Conservation (phyloP, 805 yeast species). For the Yarrowia porcina region DNA sequence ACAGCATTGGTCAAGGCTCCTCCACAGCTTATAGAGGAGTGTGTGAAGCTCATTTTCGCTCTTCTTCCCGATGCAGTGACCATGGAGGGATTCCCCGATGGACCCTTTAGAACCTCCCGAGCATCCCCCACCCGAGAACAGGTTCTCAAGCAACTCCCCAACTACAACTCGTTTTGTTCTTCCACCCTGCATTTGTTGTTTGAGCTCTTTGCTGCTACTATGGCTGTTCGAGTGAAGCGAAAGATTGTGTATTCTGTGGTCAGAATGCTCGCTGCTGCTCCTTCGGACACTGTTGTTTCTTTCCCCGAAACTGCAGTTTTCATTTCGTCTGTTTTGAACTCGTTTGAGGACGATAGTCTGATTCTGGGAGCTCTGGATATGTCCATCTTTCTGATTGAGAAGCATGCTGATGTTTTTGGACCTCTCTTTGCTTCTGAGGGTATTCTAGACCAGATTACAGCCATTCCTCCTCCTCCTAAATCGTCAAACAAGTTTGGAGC, state of each 20-base stretch:
- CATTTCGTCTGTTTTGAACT: conserved; percentile 37
- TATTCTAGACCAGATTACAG: conserved; percentile 50
- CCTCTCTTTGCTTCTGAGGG: conserved; percentile 68
- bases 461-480: conserved; percentile 27
- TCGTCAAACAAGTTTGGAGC: conserved; percentile 31
- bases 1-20: conserved; percentile 27
- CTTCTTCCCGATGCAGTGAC: neutral
- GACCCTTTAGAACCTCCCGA: conserved; percentile 8
- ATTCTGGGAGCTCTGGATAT: conserved; percentile 53
- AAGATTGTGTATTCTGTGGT: conserved; percentile 52
- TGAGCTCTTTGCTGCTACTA: conserved; percentile 67
- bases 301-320: conserved; percentile 35
- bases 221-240: conserved; percentile 62
- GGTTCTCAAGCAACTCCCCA: conserved; percentile 35
- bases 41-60: neutral
- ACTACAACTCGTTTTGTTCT: conserved; percentile 40
- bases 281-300: conserved; percentile 30
- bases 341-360: conserved; percentile 38
- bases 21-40: conserved; percentile 10
- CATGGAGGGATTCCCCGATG: conserved; percentile 1
- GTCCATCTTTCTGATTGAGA: conserved; percentile 45
- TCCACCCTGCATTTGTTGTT: conserved; percentile 45
- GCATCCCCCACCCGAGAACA: conserved; percentile 7
- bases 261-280: conserved; percentile 48
- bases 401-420: conserved; percentile 46